Evolutionary conservation across 228 moss, liverwort and hornwort species (phyloP).

Genomic region (Sphagnum fallax): DNA sequence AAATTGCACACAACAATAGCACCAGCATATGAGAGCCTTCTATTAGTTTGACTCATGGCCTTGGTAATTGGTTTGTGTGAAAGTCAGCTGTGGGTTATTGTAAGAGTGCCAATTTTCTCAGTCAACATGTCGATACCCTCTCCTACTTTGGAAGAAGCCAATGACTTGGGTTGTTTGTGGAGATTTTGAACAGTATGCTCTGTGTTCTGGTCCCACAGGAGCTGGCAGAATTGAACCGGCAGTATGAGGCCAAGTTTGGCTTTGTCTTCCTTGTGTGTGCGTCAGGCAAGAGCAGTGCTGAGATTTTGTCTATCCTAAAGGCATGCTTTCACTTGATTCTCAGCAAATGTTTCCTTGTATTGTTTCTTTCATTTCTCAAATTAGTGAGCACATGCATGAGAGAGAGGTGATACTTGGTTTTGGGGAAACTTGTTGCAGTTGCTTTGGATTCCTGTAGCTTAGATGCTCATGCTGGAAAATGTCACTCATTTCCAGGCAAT

Average conservation of each 20-base stretch:
- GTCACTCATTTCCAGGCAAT: no score
- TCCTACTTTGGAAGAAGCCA: no score
- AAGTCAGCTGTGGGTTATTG: no score
- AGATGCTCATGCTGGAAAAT: background rate
- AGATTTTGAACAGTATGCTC: no score
- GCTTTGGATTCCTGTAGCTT: background rate
- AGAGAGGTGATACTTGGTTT: no score
- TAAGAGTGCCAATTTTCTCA: no score
- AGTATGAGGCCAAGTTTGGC: constrained; percentile 54
- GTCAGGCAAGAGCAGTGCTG: constrained; percentile 72
- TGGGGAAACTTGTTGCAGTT: background rate
- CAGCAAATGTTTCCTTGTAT: background rate
- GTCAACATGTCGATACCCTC: no score
- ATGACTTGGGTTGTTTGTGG: no score
- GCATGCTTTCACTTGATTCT: constrained; percentile 15
- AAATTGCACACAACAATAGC: background rate
- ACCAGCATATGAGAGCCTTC: no score
- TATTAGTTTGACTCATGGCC: no score
- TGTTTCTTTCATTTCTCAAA: background rate
- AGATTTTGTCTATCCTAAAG: constrained; percentile 74
- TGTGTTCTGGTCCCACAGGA: constrained; percentile 15
- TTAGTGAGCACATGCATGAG: no score
- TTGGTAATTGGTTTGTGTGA: no score
- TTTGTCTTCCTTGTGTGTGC: constrained; percentile 71
- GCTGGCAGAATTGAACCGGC: constrained; percentile 48